Percentiles rank a stretch among this genome's conserved stretches.
phyloP scores from a whole-genome alignment of 805 yeast species.

The Cyberlindnera mrakii region DNA sequence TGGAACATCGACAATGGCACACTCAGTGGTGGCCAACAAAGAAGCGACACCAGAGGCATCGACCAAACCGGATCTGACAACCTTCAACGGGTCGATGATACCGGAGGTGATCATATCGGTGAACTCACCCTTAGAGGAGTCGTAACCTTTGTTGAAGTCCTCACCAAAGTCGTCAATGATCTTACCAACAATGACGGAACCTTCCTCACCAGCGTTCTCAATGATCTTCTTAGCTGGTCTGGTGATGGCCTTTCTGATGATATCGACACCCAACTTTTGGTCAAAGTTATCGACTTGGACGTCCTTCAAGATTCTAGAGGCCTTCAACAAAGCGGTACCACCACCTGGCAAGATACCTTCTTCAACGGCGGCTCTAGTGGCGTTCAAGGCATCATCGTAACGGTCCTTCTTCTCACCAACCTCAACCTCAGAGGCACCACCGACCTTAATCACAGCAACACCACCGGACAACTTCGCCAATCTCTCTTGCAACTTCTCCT shows the following conservation, averaged over 20 bases:
- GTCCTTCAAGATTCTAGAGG: constrained; percentile 55
- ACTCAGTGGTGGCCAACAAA: constrained; percentile 94
- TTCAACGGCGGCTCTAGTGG: constrained; percentile 98
- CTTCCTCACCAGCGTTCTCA: constrained; percentile 98
- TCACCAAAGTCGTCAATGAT: constrained; percentile 44
- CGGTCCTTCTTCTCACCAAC: constrained; percentile 99
- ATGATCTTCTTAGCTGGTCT: constrained; percentile 96
- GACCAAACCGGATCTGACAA: constrained; percentile 91
- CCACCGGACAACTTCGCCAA: constrained; percentile 97
- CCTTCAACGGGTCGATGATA: constrained; percentile 98
- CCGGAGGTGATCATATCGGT: constrained; percentile 96
- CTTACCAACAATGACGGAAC: constrained; percentile 94
- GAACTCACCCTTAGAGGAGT: constrained; percentile 88
- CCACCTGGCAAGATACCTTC: constrained; percentile 99
- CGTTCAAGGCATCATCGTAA: constrained; percentile 97
- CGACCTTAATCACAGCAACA: constrained; percentile 97
- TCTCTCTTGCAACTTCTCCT: constrained; percentile 96
- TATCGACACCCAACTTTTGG: constrained; percentile 95
- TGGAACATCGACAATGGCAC: constrained; percentile 97
- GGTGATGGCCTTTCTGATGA: constrained; percentile 89
- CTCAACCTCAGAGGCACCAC: constrained; percentile 96
- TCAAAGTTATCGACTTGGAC: constrained; percentile 74
- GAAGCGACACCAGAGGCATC: constrained; percentile 99
- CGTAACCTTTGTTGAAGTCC: constrained; percentile 88
- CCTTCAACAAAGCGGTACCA: constrained; percentile 97